phyloP scores from a whole-genome alignment of 1,139 yeast genomes.

The Diutina pseudorugosa region DNA sequence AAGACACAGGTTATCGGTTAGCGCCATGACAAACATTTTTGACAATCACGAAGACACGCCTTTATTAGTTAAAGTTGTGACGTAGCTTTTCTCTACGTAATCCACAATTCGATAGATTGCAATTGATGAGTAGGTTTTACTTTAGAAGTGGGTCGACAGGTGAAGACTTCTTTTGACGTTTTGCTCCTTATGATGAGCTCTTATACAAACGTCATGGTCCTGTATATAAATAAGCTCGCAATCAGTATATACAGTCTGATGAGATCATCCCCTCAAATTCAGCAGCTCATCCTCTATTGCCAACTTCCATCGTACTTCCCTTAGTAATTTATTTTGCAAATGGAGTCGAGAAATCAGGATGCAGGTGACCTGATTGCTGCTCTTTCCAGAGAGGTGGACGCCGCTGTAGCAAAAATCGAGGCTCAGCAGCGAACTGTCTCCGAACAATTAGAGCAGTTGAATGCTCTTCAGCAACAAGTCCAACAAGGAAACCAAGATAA shows the following conservation, averaged over 20 bases:
- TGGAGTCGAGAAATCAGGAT: background rate
- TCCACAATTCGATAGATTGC: too few species aligned
- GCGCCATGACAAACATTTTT: background rate
- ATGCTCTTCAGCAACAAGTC: constrained; percentile 7
- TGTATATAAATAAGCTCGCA: background rate
- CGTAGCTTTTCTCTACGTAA: too few species aligned
- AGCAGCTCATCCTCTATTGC: background rate
- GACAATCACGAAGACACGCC: too few species aligned
- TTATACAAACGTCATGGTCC: background rate
- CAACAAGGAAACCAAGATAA: constrained; percentile 6
- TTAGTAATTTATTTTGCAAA: background rate
- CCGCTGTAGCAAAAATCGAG: background rate
- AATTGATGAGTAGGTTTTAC: too few species aligned
- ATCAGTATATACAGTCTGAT: background rate
- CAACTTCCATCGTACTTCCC: background rate
- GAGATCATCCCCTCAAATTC: background rate
- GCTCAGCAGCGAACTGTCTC: constrained; percentile 9
- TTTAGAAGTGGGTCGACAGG: too few species aligned
- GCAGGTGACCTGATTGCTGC: background rate
- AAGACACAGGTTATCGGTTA: too few species aligned
- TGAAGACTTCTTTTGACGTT: too few species aligned
- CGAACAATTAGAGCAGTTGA: constrained; percentile 9
- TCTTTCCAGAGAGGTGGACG: background rate
- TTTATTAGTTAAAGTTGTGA: too few species aligned
- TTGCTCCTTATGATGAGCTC: too few species aligned